A percentile compares a stretch with the other conserved stretches of the same genome.
Evolutionary conservation across 2,329 filamentous ascomycete species (phyloP).

Genomic region (Sclerotinia borealis): DNA sequence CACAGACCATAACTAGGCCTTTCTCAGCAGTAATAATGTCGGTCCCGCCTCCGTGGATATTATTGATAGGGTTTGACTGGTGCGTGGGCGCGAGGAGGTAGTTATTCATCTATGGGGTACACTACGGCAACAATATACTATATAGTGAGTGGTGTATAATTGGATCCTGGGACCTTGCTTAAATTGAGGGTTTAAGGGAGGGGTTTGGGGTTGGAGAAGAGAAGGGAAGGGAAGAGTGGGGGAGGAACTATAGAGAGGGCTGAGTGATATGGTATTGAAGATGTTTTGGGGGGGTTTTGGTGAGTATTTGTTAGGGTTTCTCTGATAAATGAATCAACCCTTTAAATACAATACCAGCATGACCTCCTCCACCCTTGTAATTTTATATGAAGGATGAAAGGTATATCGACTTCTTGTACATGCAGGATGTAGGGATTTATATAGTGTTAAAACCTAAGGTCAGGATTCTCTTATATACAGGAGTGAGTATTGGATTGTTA

Average conservation of each 20-base stretch:
- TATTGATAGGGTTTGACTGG: too few species aligned
- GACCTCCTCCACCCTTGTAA: not conserved
- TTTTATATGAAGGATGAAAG: not conserved
- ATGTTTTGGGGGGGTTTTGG: not conserved
- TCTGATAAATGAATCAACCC: too few species aligned
- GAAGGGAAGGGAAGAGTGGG: not conserved
- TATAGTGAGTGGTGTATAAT: too few species aligned
- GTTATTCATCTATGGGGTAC: too few species aligned
- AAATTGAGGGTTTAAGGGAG: not conserved
- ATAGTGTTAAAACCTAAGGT: not conserved
- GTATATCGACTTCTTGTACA: not conserved
- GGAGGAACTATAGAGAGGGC: too few species aligned
- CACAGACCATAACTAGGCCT: too few species aligned
- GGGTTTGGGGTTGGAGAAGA: not conserved
- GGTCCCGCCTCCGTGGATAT: too few species aligned
- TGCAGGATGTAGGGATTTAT: not conserved
- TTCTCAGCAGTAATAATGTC: too few species aligned
- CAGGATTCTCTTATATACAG: not conserved
- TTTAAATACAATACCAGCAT: not conserved
- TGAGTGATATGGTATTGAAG: not conserved
- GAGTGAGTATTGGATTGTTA: too few species aligned
- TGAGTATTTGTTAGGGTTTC: not conserved
- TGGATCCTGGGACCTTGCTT: not conserved
- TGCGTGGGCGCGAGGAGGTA: too few species aligned
- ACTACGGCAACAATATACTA: too few species aligned